These are phyloP conservation scores for Elsinoe fawcettii DNA, from an alignment of 2,329 filamentous ascomycete genomes.

Conservation along the genomic window DNA sequence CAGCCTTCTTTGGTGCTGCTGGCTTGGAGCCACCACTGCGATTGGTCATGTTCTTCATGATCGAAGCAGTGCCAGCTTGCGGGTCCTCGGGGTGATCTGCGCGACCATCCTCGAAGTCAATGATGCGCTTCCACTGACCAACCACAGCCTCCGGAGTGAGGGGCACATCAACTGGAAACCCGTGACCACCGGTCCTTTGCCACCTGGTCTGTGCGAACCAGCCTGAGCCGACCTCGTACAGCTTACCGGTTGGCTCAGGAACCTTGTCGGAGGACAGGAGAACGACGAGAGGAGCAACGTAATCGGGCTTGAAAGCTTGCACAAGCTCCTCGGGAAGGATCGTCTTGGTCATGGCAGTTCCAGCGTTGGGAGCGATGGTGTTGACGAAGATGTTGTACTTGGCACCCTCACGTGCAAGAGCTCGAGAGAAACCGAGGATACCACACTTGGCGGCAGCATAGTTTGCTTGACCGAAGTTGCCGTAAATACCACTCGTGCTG, in stretches of 20 bases:
- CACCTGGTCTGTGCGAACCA: conserved; percentile 90
- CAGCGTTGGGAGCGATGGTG: conserved; percentile 95
- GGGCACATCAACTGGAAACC: conserved; percentile 79
- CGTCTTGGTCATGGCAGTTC: conserved; percentile 87
- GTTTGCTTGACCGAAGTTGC: conserved; percentile 98
- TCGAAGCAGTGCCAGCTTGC: conserved; percentile 68
- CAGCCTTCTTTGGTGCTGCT: conserved; percentile 24
- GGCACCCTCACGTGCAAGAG: conserved; percentile 81
- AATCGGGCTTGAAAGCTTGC: conserved; percentile 98
- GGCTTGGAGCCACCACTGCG: conserved; percentile 40
- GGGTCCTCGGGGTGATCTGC: conserved; percentile 78
- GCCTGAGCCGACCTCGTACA: conserved; percentile 92
- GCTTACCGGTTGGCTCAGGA: conserved; percentile 73
- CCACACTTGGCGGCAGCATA: conserved; percentile 67
- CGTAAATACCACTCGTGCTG: conserved; percentile 94
- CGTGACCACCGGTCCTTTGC: conserved; percentile 83
- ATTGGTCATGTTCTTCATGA: conserved; percentile 81
- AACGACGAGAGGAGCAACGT: conserved; percentile 87
- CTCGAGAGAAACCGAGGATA: conserved; percentile 91
- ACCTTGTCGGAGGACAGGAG: conserved; percentile 81
- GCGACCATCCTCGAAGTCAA: conserved; percentile 78
- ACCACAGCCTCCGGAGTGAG: conserved; percentile 78
- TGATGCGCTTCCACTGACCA: conserved; percentile 68
- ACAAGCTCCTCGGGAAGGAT: conserved; percentile 97
- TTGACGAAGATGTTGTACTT: conserved; percentile 99